A percentile compares a stretch with the other conserved stretches of the same genome.
Evolutionary conservation across 202 grass and related monocot species (phyloP).

Genomic region (Panicum virgatum): DNA sequence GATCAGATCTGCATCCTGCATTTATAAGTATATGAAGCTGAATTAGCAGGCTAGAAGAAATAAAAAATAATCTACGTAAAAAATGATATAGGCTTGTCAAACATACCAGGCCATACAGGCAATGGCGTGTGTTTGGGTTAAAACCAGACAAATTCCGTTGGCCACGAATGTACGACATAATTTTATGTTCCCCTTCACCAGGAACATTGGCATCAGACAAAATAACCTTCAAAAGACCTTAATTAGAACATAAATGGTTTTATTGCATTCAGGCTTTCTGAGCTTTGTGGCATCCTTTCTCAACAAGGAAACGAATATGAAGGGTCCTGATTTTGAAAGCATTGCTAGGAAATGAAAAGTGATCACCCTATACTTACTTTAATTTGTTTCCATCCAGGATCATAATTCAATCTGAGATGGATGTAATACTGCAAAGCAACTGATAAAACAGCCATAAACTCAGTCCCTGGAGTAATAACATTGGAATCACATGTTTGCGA

Average conservation of each 20-base stretch:
- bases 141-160: conserved; percentile 84
- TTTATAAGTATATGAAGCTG: conserved; percentile 30
- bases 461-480: conserved; percentile 95
- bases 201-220: conserved; percentile 99
- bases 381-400: conserved; percentile 97
- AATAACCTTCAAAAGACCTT: conserved; percentile 85
- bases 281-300: conserved; percentile 9
- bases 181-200: conserved; percentile 99
- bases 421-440: conserved; percentile 94
- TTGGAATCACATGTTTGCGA: conserved; percentile 95
- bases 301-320: conserved; percentile 15
- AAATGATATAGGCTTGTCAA: conserved; percentile 24
- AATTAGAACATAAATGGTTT: conserved; percentile 41
- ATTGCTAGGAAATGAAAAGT: conserved; percentile 9
- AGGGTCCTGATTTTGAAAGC: conserved; percentile 18
- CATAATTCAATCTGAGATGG: conserved; percentile 94
- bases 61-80: conserved; percentile 38
- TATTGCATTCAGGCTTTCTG: conserved; percentile 11
- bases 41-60: conserved; percentile 22
- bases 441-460: conserved; percentile 98
- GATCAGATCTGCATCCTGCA: conserved; percentile 98
- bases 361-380: conserved; percentile 62
- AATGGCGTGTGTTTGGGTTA: conserved; percentile 95
- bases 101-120: conserved; percentile 92
- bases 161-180: conserved; percentile 96